These are phyloP conservation scores for Aureobasidium melanogenum DNA, from an alignment of 2,329 filamentous ascomycete species.

Conservation along the genomic window DNA sequence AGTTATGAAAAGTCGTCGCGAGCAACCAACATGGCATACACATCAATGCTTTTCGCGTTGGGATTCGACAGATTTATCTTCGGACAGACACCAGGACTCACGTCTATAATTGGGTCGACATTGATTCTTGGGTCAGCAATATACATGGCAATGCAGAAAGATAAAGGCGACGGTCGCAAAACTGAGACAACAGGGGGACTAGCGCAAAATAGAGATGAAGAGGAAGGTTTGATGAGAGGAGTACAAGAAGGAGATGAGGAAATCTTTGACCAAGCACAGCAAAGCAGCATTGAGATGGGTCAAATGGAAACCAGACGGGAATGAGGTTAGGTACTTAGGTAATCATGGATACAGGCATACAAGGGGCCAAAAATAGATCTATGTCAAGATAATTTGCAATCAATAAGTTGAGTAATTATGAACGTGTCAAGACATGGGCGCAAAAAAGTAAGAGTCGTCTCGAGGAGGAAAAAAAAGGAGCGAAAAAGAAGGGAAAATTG, in stretches of 20 bases:
- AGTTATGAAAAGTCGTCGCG: conserved; percentile 57
- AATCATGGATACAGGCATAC: neutral
- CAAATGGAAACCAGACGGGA: neutral
- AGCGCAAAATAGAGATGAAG: conserved; percentile 23
- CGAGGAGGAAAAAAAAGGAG: neutral
- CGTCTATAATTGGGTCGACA: conserved; percentile 53
- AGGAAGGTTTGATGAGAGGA: conserved; percentile 22
- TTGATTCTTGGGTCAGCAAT: conserved; percentile 58
- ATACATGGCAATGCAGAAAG: conserved; percentile 52
- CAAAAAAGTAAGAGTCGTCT: neutral
- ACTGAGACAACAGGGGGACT: conserved; percentile 11
- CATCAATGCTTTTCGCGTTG: conserved; percentile 61
- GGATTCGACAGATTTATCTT: conserved; percentile 56
- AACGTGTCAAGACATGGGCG: neutral
- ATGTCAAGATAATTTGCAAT: neutral
- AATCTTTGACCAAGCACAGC: neutral
- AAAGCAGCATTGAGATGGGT: neutral
- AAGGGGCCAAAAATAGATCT: neutral
- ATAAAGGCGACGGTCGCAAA: conserved; percentile 20
- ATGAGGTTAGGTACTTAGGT: neutral
- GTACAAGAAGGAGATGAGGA: neutral
- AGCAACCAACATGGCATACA: conserved; percentile 60
- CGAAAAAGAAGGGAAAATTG: neutral
- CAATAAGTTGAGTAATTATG: neutral
- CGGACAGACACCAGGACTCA: conserved; percentile 47